Evolutionary conservation across 306 rosid species (phyloP).

Genomic region (Cucurbita pepo): DNA sequence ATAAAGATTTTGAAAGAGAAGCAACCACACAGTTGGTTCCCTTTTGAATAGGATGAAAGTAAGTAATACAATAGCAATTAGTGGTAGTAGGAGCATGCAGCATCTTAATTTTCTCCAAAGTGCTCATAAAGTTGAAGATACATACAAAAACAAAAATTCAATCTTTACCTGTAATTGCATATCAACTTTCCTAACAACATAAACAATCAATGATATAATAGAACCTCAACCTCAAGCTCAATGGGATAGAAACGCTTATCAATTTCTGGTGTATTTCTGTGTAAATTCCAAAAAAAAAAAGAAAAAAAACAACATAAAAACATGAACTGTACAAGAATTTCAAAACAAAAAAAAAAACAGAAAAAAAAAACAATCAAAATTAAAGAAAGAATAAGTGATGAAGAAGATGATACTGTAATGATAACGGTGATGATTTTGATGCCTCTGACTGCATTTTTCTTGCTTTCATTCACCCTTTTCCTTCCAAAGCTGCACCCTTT

Average conservation of each 20-base stretch:
- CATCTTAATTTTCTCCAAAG: too few relatives aligned
- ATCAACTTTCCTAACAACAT: background rate
- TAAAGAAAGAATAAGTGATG: background rate
- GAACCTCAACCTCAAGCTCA: background rate
- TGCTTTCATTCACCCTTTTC: slow-evolving; percentile 30
- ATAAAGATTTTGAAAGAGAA: background rate
- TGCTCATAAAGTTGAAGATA: too few relatives aligned
- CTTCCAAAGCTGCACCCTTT: slow-evolving; percentile 47
- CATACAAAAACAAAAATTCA: too few relatives aligned
- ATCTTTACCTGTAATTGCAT: background rate
- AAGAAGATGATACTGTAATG: slow-evolving; percentile 10
- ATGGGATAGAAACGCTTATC: background rate
- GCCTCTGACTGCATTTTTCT: slow-evolving; percentile 20
- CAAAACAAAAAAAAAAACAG: background rate
- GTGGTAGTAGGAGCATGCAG: too few relatives aligned
- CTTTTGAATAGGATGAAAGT: background rate
- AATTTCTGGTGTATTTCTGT: slow-evolving; percentile 4
- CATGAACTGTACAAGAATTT: background rate
- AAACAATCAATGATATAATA: background rate
- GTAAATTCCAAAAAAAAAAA: background rate
- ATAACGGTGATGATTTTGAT: slow-evolving; percentile 58
- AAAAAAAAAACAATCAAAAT: background rate
- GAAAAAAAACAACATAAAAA: background rate
- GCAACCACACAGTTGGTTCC: background rate
- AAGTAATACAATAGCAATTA: too few relatives aligned